Base-by-base conservation (phyloP, 2,329 filamentous ascomycete genomes). In the Juglanconis sp. region DNA sequence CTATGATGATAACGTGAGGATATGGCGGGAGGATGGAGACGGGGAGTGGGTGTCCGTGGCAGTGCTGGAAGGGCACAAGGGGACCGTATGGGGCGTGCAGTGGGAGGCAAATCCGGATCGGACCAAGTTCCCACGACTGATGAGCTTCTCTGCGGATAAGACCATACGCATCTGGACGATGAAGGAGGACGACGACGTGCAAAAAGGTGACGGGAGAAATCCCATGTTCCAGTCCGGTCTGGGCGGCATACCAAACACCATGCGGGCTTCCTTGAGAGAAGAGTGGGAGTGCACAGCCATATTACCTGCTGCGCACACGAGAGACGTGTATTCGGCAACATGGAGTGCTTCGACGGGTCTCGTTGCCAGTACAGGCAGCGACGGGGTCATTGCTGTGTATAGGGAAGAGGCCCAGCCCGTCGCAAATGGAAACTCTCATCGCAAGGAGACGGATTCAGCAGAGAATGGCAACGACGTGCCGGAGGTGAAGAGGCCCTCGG, bases 1-100 rank as follows among this genome's bases (percentile, higher is more conserved):
- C 72, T 99, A 99, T 73, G 95, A 99, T 70, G 90, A 98, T 71
- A 95, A 90, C 5, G 88, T 96, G 36, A 79, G 94, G 61, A 76
- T 98, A 61, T 98, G 94, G 87, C 85, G 90, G 51, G 93, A 96
- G 77, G 94, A 97, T 73, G 82, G 85, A 40, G 94, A 97, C 70
- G 83, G 82, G 38, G 94, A 98, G 72, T 99, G 95, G 95, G 89
- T 89, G 10, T 96, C 94, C 70, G 90, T 96, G 34, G 85, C 89
- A 9, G 85, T 92, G 50, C 79, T 98, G 32, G 85, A 89, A 66
- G 92, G 90, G 1, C 94, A 98, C 71, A 78, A 77, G 34, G 90
- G 89, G 2, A 99, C 95, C 2, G 93, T 98, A 10, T 99, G 95
- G 95, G 90, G 87, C 65, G 72, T 97, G 13, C 87, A 93, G 74